Base-by-base conservation (phyloP, 2,329 filamentous ascomycete genomes). In the Sporothrix inflata region DNA sequence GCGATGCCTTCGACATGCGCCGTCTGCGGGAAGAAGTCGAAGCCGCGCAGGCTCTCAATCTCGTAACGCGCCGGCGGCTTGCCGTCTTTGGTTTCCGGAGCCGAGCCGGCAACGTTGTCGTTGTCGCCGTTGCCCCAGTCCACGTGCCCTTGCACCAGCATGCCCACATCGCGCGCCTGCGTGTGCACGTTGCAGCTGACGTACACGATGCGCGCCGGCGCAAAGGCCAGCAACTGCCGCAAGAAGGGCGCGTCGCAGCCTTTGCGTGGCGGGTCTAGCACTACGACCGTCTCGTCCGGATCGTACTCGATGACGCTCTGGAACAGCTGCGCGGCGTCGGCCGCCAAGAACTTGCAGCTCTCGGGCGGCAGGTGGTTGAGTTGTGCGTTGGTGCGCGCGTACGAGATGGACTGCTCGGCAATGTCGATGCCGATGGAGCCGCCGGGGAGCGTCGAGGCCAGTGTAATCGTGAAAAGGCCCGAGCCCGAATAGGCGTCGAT, bases 101-200 rank as follows among this genome's bases (percentile, higher is more conserved):
- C 78, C 30, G 74, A 14, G 77, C 34, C 72, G 19, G 79, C 74
- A 72, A 78, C 76, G 0, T 79, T 77, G 14, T 40, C 42, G 51
- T 21, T 77, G 66, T 77, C 78, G 30, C 79, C 72, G 19, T 71
- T 74, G 40, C 71, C 73, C 30, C 80, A 77, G 3, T 77, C 77
- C 63, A 81, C 80, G 77, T 88, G 82, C 0, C 94, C 94, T 47
- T 91, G 87, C 0, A 98, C 94, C 77, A 99, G 82, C 74, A 95
- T 89, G 0, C 94, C 96, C 0, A 99, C 90, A 81, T 99, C 96
- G 70, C 96, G 85, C 16, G 96, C 96, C 86, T 98, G 96, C 9
- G 95, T 98, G 80, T 99, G 96, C 75, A 99, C 96, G 78, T 99
- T 99, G 78, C 96, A 99, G 79, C 93, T 97, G 53, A 99, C 95